These are phyloP conservation scores for Earliella scabrosa DNA, from an alignment of 1,284 basidiomycete species.

Conservation along the genomic window DNA sequence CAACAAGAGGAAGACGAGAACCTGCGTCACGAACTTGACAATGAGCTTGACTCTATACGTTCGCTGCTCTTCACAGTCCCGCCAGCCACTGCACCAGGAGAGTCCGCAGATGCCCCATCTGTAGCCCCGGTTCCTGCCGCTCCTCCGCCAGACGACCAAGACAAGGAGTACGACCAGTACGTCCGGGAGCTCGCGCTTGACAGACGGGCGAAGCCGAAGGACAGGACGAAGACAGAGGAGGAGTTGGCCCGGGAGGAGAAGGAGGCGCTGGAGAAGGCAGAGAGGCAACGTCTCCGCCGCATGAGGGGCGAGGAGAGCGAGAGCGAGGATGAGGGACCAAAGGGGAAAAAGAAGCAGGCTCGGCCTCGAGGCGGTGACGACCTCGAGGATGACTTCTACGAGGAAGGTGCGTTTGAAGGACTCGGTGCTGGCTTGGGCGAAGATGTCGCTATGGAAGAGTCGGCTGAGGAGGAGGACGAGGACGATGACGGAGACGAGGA, in stretches of 20 bases:
- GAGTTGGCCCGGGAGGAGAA: constrained; percentile 92
- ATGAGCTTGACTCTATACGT: constrained; percentile 85
- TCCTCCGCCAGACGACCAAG: constrained; percentile 22
- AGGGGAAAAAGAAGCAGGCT: constrained; percentile 44
- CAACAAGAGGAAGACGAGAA: constrained; percentile 88
- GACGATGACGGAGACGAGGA: constrained; percentile 65
- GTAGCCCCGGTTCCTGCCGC: neutral
- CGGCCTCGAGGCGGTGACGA: constrained; percentile 78
- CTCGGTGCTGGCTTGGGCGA: constrained; percentile 57
- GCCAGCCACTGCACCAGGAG: constrained; percentile 33
- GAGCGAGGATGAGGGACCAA: constrained; percentile 58
- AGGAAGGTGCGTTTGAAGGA: constrained; percentile 50
- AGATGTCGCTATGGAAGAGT: constrained; percentile 35
- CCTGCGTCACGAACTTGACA: constrained; percentile 87
- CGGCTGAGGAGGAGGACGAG: constrained; percentile 52
- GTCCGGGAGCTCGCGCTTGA: constrained; percentile 95
- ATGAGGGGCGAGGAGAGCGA: constrained; percentile 87
- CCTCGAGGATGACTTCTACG: constrained; percentile 88
- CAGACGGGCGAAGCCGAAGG: constrained; percentile 91
- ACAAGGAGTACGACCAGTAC: constrained; percentile 85
- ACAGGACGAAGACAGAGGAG: constrained; percentile 96
- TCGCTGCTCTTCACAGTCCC: constrained; percentile 73
- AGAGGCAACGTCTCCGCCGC: constrained; percentile 77
- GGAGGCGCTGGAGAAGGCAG: constrained; percentile 85
- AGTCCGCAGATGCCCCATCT: neutral